phyloP scores from a whole-genome alignment of 768 basidiomycete species.

The Podaxis sp. region DNA sequence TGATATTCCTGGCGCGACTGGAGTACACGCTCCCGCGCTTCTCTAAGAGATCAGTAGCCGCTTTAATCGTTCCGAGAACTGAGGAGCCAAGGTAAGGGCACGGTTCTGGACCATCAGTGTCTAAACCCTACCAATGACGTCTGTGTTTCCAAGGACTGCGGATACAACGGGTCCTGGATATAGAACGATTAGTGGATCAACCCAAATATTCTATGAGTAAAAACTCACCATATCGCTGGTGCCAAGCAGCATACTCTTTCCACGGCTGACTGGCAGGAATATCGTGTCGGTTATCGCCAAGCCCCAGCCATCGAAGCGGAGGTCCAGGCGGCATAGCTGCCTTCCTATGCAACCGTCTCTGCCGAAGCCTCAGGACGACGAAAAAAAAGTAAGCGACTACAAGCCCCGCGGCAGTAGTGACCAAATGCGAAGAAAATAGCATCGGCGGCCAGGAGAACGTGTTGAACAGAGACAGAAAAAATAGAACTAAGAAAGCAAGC shows the following conservation, averaged over 20 bases:
- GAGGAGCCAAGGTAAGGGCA: background rate
- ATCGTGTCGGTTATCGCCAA: background rate
- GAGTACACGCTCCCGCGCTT: constrained; percentile 33
- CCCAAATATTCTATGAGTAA: background rate
- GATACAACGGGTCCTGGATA: constrained; percentile 1
- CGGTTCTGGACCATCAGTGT: background rate
- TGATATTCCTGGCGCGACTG: constrained; percentile 29
- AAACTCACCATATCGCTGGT: background rate
- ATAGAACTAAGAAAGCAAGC: too few species aligned
- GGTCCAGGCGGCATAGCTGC: constrained; percentile 1
- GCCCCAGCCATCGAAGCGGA: background rate
- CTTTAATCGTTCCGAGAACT: constrained; percentile 28
- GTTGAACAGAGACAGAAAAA: background rate
- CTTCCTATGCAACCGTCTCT: background rate
- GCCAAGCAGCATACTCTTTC: constrained; percentile 1
- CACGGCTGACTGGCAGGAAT: background rate
- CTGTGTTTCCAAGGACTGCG: background rate
- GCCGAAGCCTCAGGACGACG: background rate
- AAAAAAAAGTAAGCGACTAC: background rate
- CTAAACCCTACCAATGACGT: background rate
- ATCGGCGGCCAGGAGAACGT: background rate
- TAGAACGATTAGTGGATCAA: too few species aligned
- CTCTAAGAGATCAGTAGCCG: constrained; percentile 31
- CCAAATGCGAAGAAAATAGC: background rate
- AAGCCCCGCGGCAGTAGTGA: background rate